Evolutionary conservation across 495 filamentous ascomycete genomes (phyloP).

Genomic region (Amorphotheca resinae): DNA sequence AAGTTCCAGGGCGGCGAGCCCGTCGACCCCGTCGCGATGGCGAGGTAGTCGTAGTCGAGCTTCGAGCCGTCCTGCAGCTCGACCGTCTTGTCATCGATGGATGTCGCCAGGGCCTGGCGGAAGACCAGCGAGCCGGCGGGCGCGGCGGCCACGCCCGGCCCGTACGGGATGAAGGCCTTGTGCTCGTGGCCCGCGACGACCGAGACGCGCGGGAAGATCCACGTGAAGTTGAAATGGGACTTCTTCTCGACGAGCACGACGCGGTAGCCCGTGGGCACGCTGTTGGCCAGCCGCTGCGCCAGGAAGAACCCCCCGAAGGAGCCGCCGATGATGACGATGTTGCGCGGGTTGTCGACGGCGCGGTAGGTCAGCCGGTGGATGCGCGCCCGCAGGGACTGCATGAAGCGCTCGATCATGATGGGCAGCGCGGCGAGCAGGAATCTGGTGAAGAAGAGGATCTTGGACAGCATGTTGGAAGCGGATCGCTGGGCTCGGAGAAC

Average conservation of each 20-base stretch:
- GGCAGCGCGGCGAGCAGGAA: background rate
- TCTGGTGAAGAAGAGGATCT: background rate
- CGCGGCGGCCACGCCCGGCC: constrained; percentile 18
- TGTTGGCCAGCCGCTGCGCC: constrained; percentile 31
- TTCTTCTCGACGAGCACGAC: constrained; percentile 45
- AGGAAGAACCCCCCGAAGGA: constrained; percentile 41
- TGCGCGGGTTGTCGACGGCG: constrained; percentile 19
- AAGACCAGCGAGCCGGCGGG: constrained; percentile 19
- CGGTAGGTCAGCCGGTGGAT: constrained; percentile 4
- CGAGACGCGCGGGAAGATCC: constrained; percentile 38
- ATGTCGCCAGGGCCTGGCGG: constrained; percentile 23
- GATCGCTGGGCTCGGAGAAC: too few relatives aligned
- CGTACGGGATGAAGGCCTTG: constrained; percentile 39
- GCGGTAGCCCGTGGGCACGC: constrained; percentile 35
- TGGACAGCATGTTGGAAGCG: background rate
- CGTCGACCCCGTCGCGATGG: constrained; percentile 42
- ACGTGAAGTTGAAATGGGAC: constrained; percentile 46
- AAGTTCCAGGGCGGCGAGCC: constrained; percentile 42
- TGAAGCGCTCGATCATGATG: background rate
- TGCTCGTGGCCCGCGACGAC: constrained; percentile 30
- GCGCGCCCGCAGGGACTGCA: constrained; percentile 1
- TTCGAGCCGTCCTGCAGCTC: constrained; percentile 13
- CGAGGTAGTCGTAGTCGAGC: constrained; percentile 43
- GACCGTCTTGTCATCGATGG: constrained; percentile 20
- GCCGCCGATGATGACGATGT: constrained; percentile 43